Evolutionary conservation across 1,284 basidiomycete genomes (phyloP).

Genomic region (Ceraceosorus guamensis): DNA sequence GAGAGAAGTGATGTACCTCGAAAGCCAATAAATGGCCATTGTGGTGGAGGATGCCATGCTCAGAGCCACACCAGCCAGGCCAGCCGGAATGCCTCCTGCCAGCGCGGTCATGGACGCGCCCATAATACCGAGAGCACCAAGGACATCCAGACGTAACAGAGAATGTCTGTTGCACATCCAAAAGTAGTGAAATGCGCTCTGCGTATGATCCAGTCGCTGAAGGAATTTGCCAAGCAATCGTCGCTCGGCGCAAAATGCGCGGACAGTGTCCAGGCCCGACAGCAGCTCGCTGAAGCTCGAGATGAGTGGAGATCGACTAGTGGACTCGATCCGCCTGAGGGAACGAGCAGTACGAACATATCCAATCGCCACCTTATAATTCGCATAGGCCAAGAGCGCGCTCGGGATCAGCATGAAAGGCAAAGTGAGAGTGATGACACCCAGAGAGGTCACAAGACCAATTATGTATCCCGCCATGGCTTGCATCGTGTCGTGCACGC

Average conservation of each 20-base stretch:
- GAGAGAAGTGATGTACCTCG: constrained; percentile 16
- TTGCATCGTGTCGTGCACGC: constrained; percentile 27
- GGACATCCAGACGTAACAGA: constrained; percentile 4
- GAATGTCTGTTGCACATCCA: constrained; percentile 3
- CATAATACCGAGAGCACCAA: constrained; percentile 1
- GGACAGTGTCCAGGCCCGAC: constrained; percentile 52
- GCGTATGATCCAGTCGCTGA: background rate
- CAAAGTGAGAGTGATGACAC: constrained; percentile 26
- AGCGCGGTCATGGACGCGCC: constrained; percentile 5
- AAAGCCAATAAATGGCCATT: background rate
- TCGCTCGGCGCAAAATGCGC: constrained; percentile 52
- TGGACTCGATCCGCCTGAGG: constrained; percentile 45
- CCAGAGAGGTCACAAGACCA: constrained; percentile 7
- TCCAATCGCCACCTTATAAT: constrained; percentile 50
- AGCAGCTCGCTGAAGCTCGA: constrained; percentile 46
- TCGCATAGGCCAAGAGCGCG: constrained; percentile 29
- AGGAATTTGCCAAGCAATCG: background rate
- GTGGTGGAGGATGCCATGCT: background rate
- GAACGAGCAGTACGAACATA: constrained; percentile 54
- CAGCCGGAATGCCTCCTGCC: constrained; percentile 13
- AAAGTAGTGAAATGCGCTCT: constrained; percentile 1
- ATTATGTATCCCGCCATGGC: constrained; percentile 2
- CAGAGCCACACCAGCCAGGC: constrained; percentile 7
- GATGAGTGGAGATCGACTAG: constrained; percentile 46
- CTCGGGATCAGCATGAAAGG: background rate